Evolutionary conservation across 2,329 filamentous ascomycete genomes (phyloP).

Genomic region (Xylariaceae sp.): DNA sequence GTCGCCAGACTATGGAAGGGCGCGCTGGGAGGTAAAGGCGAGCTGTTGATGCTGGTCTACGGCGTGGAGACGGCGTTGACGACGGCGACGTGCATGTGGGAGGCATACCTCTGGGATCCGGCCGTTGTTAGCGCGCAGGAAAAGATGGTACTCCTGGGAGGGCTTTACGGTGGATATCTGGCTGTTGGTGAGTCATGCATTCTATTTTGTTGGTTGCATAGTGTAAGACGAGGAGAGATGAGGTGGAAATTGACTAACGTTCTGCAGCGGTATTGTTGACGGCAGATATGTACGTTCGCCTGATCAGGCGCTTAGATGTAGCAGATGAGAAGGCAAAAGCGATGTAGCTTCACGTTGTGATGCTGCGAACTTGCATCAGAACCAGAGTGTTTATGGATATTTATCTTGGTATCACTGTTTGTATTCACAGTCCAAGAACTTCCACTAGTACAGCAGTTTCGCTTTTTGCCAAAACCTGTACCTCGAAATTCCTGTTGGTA

Average conservation of each 20-base stretch:
- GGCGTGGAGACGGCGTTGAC: conserved; percentile 48
- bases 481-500: background rate
- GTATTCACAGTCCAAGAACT: too few species aligned
- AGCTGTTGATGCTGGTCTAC: conserved; percentile 50
- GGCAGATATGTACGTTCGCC: conserved; percentile 50
- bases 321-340: conserved; percentile 35
- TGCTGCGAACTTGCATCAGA: too few species aligned
- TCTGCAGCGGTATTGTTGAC: conserved; percentile 44
- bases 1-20: conserved; percentile 33
- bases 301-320: conserved; percentile 38
- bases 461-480: background rate
- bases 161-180: conserved; percentile 48
- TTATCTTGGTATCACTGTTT: too few species aligned
- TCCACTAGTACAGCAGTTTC: too few species aligned
- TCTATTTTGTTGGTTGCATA: conserved; percentile 7
- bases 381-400: too few species aligned
- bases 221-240: background rate
- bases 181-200: conserved; percentile 43
- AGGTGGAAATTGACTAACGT: background rate
- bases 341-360: conserved; percentile 26
- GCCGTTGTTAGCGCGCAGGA: conserved; percentile 38
- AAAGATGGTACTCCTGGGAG: conserved; percentile 43
- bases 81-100: conserved; percentile 45
- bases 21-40: conserved; percentile 33
- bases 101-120: conserved; percentile 45